A percentile compares a stretch with the other conserved stretches of the same genome.
Conservation (phyloP, 371 early-diverging fungal species). For the Actinomortierella wolfii region DNA sequence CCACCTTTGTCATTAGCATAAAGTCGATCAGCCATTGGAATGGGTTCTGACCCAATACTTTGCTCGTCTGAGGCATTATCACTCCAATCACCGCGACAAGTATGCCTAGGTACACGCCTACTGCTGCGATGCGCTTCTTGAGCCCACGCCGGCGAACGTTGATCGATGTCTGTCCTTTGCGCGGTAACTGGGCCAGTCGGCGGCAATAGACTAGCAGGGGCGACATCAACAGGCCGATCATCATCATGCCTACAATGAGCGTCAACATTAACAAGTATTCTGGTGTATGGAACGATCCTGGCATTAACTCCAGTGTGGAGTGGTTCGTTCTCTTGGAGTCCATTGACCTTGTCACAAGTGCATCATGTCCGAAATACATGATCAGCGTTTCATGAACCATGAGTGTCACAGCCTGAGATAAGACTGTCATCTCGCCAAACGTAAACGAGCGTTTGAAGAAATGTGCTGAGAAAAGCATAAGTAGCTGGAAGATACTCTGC, state of each 20-base stretch:
- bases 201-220: conserved; percentile 62
- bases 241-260: conserved; percentile 71
- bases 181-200: conserved; percentile 53
- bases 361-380: conserved; percentile 12
- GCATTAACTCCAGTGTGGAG: no score
- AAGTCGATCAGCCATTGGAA: conserved; percentile 45
- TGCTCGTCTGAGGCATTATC: conserved; percentile 39
- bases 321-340: conserved; percentile 5
- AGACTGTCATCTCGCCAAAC: conserved; percentile 68
- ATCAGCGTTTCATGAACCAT: conserved; percentile 48
- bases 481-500: conserved; percentile 36
- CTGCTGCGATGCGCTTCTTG: conserved; percentile 41
- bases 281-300: conserved; percentile 2
- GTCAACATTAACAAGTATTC: conserved; percentile 42
- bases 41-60: conserved; percentile 39
- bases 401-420: conserved; percentile 63
- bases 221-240: conserved; percentile 61
- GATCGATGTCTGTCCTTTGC: conserved; percentile 44
- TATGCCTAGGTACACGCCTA: conserved; percentile 25
- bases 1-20: conserved; percentile 17
- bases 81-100: conserved; percentile 24
- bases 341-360: no score
- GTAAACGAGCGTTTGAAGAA: conserved; percentile 64
- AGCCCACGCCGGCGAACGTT: conserved; percentile 39
- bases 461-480: conserved; percentile 35